Conservation (phyloP, 441 rosid species). For the Cnidoscolus chayamansa region DNA sequence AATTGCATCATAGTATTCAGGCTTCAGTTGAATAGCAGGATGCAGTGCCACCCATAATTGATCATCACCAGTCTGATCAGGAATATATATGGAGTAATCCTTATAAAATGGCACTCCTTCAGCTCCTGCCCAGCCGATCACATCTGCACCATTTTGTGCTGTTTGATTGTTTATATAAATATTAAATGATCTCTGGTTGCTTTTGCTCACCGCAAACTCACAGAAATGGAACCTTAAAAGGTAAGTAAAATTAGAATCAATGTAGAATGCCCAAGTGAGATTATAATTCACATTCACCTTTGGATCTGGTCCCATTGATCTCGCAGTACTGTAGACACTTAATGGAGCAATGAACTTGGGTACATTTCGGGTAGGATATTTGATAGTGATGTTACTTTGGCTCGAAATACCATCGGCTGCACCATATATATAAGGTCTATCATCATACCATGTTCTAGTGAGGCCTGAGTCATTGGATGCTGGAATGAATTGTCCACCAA, state of each 20-base stretch:
- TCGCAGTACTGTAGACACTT: slow-evolving; percentile 53
- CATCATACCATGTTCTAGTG: slow-evolving; percentile 61
- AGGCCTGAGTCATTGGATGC: slow-evolving; percentile 48
- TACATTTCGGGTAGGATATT: slow-evolving; percentile 33
- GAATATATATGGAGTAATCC: slow-evolving; percentile 46
- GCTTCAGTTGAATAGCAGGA: slow-evolving; percentile 36
- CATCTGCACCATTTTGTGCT: slow-evolving; percentile 56
- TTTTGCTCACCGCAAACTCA: slow-evolving; percentile 34
- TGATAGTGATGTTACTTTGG: slow-evolving; percentile 23
- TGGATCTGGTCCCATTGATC: slow-evolving; percentile 47
- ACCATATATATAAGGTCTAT: slow-evolving; percentile 53
- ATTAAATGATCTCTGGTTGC: slow-evolving; percentile 58
- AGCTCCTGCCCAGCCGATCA: slow-evolving; percentile 48
- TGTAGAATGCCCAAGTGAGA: slow-evolving; percentile 61
- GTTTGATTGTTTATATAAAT: slow-evolving; percentile 55
- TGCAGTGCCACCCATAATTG: slow-evolving; percentile 41
- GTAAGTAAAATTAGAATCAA: slow-evolving; percentile 56
- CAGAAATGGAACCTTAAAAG: slow-evolving; percentile 63
- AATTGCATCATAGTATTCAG: slow-evolving; percentile 47
- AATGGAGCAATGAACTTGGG: slow-evolving; percentile 45
- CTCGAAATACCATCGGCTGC: slow-evolving; percentile 40
- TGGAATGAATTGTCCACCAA: slow-evolving; percentile 60
- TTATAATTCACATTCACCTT: slow-evolving; percentile 45
- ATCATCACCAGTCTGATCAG: slow-evolving; percentile 41
- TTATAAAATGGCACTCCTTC: slow-evolving; percentile 44